Evolutionary conservation across 768 basidiomycete species (phyloP), one percentile per base, ranked within the genome.

Genomic region (Fibroporia radiculosa): DNA sequence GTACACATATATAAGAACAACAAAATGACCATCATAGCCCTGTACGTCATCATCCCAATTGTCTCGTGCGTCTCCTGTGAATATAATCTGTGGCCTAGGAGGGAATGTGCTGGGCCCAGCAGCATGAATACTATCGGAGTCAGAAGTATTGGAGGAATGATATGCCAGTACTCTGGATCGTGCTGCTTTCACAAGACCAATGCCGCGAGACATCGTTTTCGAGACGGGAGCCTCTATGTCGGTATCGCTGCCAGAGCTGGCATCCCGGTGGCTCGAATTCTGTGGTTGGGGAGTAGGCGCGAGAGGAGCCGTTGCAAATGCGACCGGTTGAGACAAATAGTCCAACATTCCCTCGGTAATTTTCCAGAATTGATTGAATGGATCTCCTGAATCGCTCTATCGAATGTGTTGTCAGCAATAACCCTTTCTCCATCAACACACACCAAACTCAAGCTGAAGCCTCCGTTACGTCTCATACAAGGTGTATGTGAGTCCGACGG

Each of bases 311-410:
- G 84, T 88, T 4, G 88, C 78, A 56, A 92, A 92, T 13, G 89
- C 89, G 7, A 86, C 79, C 3, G 76, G 75, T 54, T 88, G 85
- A 3, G 85, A 83, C n/a, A 92, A 71, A 54, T 88, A 84, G 54
- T 91, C 86, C 36, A 91, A 62, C 78, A 89, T 82, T 31, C 81
- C 85, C 62, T 91, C 86, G 70, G 90, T 83, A 39, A 85, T 84
- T 53, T 75, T 80, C 89, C 89, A 92, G 57, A 91, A 92, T 54
- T 87, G 77, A 57, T 89, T 88, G 67, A 92, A 92, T 4, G 86
- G 81, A 56, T 92, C 89, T 3, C 83, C 79, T 2, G 87, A 82
- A 56, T 92, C 89, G 44, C 54, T 54, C 60, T 58, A 41, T 22
- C 4, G 24, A 8, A 19, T 24, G 28, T 27, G 14, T 29, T 22